Conservation (phyloP, 129 eudicot species). For the Tanacetum coccineum region DNA sequence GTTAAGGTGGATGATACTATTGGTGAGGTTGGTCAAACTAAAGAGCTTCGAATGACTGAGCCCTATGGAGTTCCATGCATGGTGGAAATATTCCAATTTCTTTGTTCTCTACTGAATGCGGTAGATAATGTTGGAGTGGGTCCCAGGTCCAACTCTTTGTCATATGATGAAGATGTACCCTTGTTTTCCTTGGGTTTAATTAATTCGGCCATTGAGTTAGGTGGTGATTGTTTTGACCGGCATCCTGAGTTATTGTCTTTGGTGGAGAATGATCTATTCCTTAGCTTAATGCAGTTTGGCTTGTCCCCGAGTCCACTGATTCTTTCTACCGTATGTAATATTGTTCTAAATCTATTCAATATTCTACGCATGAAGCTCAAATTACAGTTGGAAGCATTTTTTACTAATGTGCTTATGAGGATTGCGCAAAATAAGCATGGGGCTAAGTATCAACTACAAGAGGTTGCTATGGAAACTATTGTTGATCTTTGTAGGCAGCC, state of each 20-base stretch:
- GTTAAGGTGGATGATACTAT: constrained; percentile 25
- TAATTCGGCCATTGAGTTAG: constrained; percentile 67
- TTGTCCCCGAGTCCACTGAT: constrained; percentile 66
- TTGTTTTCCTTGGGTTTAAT: constrained; percentile 69
- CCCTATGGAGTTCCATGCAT: constrained; percentile 68
- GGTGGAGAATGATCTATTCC: constrained; percentile 62
- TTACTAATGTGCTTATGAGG: constrained; percentile 53
- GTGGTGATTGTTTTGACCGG: constrained; percentile 49
- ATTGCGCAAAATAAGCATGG: constrained; percentile 59
- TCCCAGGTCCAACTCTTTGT: constrained; percentile 52
- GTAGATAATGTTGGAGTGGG: constrained; percentile 39
- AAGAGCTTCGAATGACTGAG: constrained; percentile 35
- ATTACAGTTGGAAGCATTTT: constrained; percentile 68
- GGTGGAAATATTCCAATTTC: constrained; percentile 70
- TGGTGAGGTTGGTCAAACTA: constrained; percentile 24
- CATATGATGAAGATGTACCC: constrained; percentile 75
- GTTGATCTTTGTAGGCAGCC: constrained; percentile 72
- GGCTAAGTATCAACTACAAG: constrained; percentile 70
- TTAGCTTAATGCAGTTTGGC: constrained; percentile 63
- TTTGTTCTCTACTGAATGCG: constrained; percentile 61
- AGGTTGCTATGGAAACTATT: constrained; percentile 78
- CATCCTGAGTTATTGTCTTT: constrained; percentile 59
- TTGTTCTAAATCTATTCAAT: constrained; percentile 55
- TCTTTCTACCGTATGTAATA: constrained; percentile 69
- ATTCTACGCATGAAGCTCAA: constrained; percentile 55